Base-by-base conservation (phyloP, 2,329 filamentous ascomycete species). In the Aspergillus viridinutans region DNA sequence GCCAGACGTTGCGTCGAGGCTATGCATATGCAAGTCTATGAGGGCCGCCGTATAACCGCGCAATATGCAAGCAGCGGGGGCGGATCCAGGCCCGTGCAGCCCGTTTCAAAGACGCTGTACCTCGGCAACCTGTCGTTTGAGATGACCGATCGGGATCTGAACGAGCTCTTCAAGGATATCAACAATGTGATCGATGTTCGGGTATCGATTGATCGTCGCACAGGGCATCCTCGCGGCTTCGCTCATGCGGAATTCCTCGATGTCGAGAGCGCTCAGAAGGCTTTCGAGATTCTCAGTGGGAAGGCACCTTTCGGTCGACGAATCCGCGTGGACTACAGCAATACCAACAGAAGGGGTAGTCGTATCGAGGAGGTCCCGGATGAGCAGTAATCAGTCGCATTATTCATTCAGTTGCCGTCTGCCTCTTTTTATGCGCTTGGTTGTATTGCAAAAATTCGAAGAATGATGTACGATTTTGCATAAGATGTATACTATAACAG, bases 101-200 rank as follows among this genome's bases (percentile, higher is more conserved):
- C 76, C 43, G 85, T 86, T 3, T 82, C 83, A 52, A 84, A 81
- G 68, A 90, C 87, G 1, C 77, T 96, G 35, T 96, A 89, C 78
- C 84, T 96, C 64, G 90, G 91, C 64, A 94, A 94, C 78, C 85
- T 96, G 75, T 86, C 90, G 10, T 94, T 89, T 70, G 89, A 95
- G 76, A 88, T 92, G 78, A 89, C 88, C 8, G 91, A 96, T 69
- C 83, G 84, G 54, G 91, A 96, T 67, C 80, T 96, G 54, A 92
- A 92, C 75, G 81, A 85, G 53, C 75, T 95, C 26, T 93, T 96
- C 82, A 79, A 81, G 57, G 81, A 85, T 25, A 79, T 95, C 58
- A 78, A 82, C 51, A 88, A 90, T 71, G 82, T 93, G 50, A 76
- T 82, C 54, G 89, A 92, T 67, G 86, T 96, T 50, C 86, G 92